phyloP scores from a whole-genome alignment of 2,329 filamentous ascomycete species.

The Proliferodiscus dingleyae region DNA sequence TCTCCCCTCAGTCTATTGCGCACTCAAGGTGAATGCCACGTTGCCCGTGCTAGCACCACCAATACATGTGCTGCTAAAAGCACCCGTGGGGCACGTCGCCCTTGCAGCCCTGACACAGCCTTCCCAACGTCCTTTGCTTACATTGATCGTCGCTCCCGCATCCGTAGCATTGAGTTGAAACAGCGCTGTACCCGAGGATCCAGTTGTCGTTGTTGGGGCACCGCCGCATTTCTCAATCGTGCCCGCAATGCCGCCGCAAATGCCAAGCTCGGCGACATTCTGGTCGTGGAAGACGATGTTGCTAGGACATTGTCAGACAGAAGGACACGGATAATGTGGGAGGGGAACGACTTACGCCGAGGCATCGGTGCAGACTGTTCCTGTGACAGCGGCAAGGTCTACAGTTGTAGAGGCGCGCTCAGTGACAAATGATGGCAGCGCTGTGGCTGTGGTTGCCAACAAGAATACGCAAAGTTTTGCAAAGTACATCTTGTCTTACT shows the following conservation, averaged over 20 bases:
- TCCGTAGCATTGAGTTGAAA: conserved; percentile 42
- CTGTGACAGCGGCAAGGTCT: conserved; percentile 29
- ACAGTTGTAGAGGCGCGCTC: conserved; percentile 23
- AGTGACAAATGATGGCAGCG: neutral
- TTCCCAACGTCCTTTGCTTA: conserved; percentile 50
- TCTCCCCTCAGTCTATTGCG: neutral
- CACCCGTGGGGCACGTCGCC: conserved; percentile 20
- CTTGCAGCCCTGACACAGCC: conserved; percentile 47
- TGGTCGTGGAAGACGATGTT: conserved; percentile 38
- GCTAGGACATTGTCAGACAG: conserved; percentile 1
- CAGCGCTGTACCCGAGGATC: conserved; percentile 42
- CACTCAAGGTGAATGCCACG: conserved; percentile 19
- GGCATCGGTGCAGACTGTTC: conserved; percentile 31
- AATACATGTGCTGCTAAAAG: conserved; percentile 24
- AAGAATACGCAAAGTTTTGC: neutral
- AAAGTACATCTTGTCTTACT: too few relatives aligned
- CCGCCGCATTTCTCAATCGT: conserved; percentile 42
- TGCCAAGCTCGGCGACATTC: conserved; percentile 42
- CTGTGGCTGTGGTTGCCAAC: conserved; percentile 4
- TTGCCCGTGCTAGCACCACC: conserved; percentile 23
- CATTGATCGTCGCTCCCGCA: conserved; percentile 45
- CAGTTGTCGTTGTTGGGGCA: conserved; percentile 39
- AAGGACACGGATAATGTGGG: neutral
- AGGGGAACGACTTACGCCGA: conserved; percentile 17
- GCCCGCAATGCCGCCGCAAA: conserved; percentile 46